Percentiles rank a stretch among this genome's conserved stretches.
phyloP scores from a whole-genome alignment of 1,284 basidiomycete species.

The Fistulinella staudtii region DNA sequence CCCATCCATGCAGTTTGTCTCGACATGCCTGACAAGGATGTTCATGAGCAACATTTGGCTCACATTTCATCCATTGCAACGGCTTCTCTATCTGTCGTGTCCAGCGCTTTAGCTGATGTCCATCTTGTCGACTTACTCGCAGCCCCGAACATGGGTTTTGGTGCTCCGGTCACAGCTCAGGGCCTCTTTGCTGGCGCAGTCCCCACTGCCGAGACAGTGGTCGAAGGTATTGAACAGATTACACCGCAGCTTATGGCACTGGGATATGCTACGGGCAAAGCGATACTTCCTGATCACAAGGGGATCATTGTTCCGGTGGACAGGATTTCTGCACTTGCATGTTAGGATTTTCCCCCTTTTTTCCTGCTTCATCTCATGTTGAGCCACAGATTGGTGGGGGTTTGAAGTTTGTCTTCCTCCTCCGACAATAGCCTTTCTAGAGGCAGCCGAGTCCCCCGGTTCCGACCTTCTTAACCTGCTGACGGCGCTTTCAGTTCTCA shows the following conservation, averaged over 20 bases:
- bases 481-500: constrained; percentile 62
- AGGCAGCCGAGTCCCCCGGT: constrained; percentile 59
- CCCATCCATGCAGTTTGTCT: constrained; percentile 79
- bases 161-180: constrained; percentile 48
- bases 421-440: constrained; percentile 57
- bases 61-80: constrained; percentile 43
- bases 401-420: constrained; percentile 69
- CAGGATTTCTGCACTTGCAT: constrained; percentile 73
- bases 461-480: constrained; percentile 65
- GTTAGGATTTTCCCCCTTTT: constrained; percentile 39
- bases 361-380: constrained; percentile 8
- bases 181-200: constrained; percentile 69
- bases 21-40: constrained; percentile 55
- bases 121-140: constrained; percentile 55
- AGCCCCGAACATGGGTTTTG: constrained; percentile 57
- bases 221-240: constrained; percentile 62
- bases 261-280: constrained; percentile 68
- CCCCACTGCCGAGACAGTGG: constrained; percentile 66
- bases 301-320: constrained; percentile 70
- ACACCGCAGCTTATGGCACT: constrained; percentile 74
- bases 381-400: constrained; percentile 73
- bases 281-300: constrained; percentile 63
- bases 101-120: constrained; percentile 50
- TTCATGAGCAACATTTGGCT: constrained; percentile 52
- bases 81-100: constrained; percentile 49